These are phyloP conservation scores for Penicillium lagena DNA, from an alignment of 495 filamentous ascomycete genomes.

Conservation along the genomic window DNA sequence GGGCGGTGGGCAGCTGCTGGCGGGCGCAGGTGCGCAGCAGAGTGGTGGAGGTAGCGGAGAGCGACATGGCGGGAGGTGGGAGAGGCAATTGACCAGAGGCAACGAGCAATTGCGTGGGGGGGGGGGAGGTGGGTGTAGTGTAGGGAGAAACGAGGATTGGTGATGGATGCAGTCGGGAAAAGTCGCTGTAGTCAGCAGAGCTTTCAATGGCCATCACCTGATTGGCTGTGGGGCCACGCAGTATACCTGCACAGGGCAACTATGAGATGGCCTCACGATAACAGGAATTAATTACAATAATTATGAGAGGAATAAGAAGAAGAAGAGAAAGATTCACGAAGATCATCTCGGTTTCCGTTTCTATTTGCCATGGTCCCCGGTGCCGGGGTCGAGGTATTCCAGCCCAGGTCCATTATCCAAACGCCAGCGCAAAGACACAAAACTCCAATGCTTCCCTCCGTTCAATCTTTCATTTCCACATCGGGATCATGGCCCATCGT, in stretches of 20 bases:
- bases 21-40: slow-evolving; percentile 46
- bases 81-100: slow-evolving; percentile 32
- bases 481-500: slow-evolving; percentile 34
- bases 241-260: too few species aligned
- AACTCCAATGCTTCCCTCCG: slow-evolving; percentile 20
- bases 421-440: slow-evolving; percentile 8
- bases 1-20: slow-evolving; percentile 38
- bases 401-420: too few species aligned
- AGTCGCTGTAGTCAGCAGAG: slow-evolving; percentile 37
- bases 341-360: too few species aligned
- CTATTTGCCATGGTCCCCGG: too few species aligned
- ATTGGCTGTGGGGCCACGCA: slow-evolving; percentile 26
- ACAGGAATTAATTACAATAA: too few species aligned
- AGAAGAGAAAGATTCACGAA: too few species aligned
- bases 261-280: too few species aligned
- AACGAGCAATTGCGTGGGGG: slow-evolving; percentile 30
- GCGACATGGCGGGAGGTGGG: slow-evolving; percentile 40
- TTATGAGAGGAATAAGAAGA: too few species aligned
- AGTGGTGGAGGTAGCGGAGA: slow-evolving; percentile 42
- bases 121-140: slow-evolving; percentile 14
- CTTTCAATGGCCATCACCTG: slow-evolving; percentile 40
- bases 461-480: slow-evolving; percentile 51
- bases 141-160: slow-evolving; percentile 12
- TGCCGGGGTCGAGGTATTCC: too few species aligned
- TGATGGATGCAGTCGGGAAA: slow-evolving; percentile 35